Evolutionary conservation across 495 filamentous ascomycete species (phyloP), one percentile per base, ranked within the genome.

Genomic region (Penicillium antarcticum): DNA sequence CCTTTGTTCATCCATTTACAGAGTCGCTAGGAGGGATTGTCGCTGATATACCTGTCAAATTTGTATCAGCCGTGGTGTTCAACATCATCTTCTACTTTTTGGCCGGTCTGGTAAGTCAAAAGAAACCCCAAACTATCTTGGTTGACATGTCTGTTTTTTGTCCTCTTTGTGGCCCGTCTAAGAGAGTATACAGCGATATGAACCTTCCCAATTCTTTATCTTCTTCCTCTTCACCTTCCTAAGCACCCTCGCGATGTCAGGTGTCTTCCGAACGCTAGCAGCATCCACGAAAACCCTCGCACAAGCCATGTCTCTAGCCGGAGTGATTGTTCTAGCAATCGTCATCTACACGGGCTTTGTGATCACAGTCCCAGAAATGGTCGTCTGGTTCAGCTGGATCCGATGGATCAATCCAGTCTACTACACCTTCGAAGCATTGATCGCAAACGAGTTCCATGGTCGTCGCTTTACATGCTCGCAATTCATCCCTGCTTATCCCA

Each of bases 1-100:
- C 81, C n/a, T 82, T 87, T 59, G 85, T 86, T 17, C 81, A 81
- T 47, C 84, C 86, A 0, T 76, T 77, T 31, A 72, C 82, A 2
- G 83, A 86, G 54, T 78, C 80, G 0, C 56, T 83, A 4, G 84
- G 80, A 10, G 76, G 76, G 0, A 75, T 86, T 17, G 71, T 87
- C 1, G 70, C 74, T 4, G 84, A 87, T 50, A 71, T 87, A 24
- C 80, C 81, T 0, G 67, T 79, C 42, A 82, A 83, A 48, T 70
- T 83, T 29, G 55, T 75, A 18, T 65, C 69, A 3, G 72, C 76
- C 0, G 55, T 75, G 5, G 63, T 76, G 2, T 84, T 83, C 60
- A 79, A 79, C 56, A 55, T 83, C 23, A 72, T 80, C 8, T 68
- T 82, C 41, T 87, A 85, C 57, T 85, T 84, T 42, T 57, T 88